Base-by-base conservation (phyloP, 2,329 filamentous ascomycete species). In the Pseudogymnoascus sp. region DNA sequence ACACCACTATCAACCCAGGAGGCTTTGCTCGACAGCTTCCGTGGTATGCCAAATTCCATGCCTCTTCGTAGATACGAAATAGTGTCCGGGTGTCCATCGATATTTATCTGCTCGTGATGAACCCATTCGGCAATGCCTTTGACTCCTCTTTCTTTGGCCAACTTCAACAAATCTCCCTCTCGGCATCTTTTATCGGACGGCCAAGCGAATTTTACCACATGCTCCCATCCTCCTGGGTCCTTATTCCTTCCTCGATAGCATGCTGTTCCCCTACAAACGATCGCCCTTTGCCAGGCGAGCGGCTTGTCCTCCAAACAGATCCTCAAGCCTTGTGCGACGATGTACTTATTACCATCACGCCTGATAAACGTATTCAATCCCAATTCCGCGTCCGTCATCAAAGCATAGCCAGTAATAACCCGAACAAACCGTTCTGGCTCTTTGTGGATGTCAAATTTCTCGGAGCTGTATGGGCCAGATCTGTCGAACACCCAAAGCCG, bases 131-230 rank as follows among this genome's bases (percentile, higher is more conserved):
- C 66, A 67, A 74, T 65, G 31, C 70, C 67, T 28, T 68, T 66
- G 23, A 73, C 68, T 62, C 5, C 16, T 44, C 40, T 44, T 21
- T 44, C 40, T 44, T 44, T 44, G 4, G 40, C 18, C 4, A 44
- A 12, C 40, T 21, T 44, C 10, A 21, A 44, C 16, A 44, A 44
- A 44, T 44, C 40, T 66, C 69, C 63, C 61, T 70, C 72, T 5
- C 65, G 59, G 40, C 62, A 40, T 62, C 67, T 68, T 68, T 70
- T 71, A 42, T 73, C 67, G 40, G 67, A 73, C 31, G 64, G 66
- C 70, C 67, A 74, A 47, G 69, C 69, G 64, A 74, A 74, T 65
- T 75, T 74, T n/a, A 70, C 68, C 6, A 75, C 67, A 37, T 67
- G 65, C 38, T 69, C 59, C 65, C 60, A 66, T 37, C 70, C 60